phyloP scores from a whole-genome alignment of 345 rosid genomes.

The Ceriops zippeliana region DNA sequence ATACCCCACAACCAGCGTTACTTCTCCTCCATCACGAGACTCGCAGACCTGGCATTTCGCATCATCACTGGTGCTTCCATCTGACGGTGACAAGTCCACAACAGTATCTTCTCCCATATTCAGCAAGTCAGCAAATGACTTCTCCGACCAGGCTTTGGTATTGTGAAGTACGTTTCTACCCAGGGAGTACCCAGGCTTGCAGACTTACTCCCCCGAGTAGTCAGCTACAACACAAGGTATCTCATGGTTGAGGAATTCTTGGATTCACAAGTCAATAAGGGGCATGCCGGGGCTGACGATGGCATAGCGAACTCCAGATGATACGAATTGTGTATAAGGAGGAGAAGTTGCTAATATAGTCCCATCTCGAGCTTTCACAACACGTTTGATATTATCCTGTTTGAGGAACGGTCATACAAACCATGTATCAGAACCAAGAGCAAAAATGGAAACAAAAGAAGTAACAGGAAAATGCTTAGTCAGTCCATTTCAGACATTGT shows the following conservation, averaged over 20 bases:
- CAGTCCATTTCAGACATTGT: not conserved
- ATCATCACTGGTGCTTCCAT: constrained; percentile 15
- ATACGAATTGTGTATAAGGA: constrained; percentile 72
- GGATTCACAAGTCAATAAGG: constrained; percentile 64
- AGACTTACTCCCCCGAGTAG: constrained; percentile 87
- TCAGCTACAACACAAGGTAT: constrained; percentile 81
- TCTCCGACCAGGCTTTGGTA: constrained; percentile 19
- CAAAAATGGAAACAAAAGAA: no score
- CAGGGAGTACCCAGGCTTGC: constrained; percentile 83
- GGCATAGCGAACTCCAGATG: constrained; percentile 68
- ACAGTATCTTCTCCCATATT: constrained; percentile 37
- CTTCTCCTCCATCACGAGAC: constrained; percentile 47
- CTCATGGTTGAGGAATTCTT: constrained; percentile 77
- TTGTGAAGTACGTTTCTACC: constrained; percentile 73
- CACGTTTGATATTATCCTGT: constrained; percentile 94
- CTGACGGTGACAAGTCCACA: constrained; percentile 8
- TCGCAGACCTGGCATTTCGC: constrained; percentile 49
- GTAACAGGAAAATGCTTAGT: not conserved
- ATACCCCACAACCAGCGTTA: constrained; percentile 73
- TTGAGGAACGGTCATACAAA: constrained; percentile 3
- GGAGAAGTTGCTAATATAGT: constrained; percentile 85
- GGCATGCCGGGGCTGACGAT: constrained; percentile 77
- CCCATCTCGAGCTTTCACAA: constrained; percentile 91
- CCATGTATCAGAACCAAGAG: not conserved
- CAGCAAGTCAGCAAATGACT: no score